Evolutionary conservation across 108 stramenopile species (phyloP), one percentile per base, ranked within the genome.

Genomic region (Epithemia pelagica): DNA sequence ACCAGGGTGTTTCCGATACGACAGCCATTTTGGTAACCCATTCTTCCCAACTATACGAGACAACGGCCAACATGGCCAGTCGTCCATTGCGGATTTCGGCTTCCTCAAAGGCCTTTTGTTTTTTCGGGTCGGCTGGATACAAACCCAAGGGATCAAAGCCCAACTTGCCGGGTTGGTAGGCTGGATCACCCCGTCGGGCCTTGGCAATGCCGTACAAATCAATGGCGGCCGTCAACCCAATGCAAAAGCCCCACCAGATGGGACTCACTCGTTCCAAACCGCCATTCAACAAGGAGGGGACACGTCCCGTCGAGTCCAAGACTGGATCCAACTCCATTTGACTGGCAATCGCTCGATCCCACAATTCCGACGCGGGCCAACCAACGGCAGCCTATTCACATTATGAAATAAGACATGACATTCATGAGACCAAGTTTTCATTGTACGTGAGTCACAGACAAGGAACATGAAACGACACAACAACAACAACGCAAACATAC

Each of bases 61-160:
- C 62, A 20, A 91, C 79, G 52, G 86, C 92, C 28, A 91, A 19
- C 92, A 94, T 94, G 23, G 85, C 85, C 30, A 89, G 32, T 54
- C 94, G 69, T 19, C 94, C 94, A 71, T 92, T 83, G 69, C 89
- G 88, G 66, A 95, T 88, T 69, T 95, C 94, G 32, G 88, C 86
- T 66, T 89, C 66, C 67, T 91, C 82, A 86, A 92, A 82, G 27
- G 70, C 61, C n/a, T 67, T 59, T 70, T 79, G 78, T 3, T 74
- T 86, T 37, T 75, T 72, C 25, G 60, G 61, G 46, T 86, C 86
- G 10, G 25, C 18, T 2, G 90, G 88, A 74, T 87, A 95, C 51
- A 92, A 68, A 27, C 73, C 74, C 55, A 92, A 58, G 2, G 94
- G 94, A 78, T 95, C 94, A 69, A 90, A 92, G 20, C 83, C 88